Percentiles rank a stretch among this genome's conserved stretches.
phyloP scores from a whole-genome alignment of 495 filamentous ascomycete genomes.

The Platismatia glauca region DNA sequence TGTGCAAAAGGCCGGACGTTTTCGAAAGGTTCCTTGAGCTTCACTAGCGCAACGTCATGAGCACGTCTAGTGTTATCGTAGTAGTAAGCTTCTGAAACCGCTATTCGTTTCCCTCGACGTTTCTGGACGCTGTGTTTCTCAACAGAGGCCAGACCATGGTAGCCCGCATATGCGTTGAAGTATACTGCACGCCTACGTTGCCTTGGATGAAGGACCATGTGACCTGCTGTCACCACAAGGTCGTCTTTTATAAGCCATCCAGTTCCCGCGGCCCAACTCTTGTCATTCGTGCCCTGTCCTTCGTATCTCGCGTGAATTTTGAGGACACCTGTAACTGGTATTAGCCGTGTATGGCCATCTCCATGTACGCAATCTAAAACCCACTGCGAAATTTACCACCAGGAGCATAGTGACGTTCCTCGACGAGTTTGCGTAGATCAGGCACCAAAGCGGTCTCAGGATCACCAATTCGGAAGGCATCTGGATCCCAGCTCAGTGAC shows the following conservation, averaged over 20 bases:
- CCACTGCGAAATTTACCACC: neutral
- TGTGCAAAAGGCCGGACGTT: neutral
- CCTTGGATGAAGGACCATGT: neutral
- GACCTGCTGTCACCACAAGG: neutral
- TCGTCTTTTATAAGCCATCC: neutral
- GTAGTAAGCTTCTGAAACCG: neutral
- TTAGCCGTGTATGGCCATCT: neutral
- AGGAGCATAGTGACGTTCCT: neutral
- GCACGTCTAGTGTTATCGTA: neutral
- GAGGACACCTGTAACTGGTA: neutral
- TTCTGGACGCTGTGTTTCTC: neutral
- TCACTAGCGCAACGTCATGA: neutral
- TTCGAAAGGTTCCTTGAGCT: neutral
- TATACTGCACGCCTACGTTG: neutral
- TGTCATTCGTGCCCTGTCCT: neutral
- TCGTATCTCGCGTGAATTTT: neutral
- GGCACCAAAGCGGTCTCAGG: neutral
- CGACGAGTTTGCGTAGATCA: neutral
- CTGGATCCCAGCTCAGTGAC: neutral
- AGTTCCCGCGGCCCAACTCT: neutral
- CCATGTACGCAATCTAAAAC: neutral
- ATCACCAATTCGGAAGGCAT: neutral
- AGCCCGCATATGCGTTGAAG: neutral
- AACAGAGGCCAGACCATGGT: neutral
- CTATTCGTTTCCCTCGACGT: neutral